Evolutionary conservation across 192 early-diverging fungal genomes (phyloP).

Genomic region (Coemansia sp.): DNA sequence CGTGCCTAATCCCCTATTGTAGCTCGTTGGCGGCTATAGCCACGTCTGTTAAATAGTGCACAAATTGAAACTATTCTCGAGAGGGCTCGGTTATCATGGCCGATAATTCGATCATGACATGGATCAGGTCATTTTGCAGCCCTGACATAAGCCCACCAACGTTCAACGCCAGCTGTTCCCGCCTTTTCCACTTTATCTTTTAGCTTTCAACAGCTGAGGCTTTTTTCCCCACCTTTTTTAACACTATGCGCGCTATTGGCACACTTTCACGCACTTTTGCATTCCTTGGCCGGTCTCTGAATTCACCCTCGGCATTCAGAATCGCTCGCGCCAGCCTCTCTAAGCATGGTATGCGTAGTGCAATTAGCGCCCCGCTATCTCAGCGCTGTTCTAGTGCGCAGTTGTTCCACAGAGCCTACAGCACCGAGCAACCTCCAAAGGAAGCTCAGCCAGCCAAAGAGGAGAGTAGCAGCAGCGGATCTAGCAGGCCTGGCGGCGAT

Average conservation of each 20-base stretch:
- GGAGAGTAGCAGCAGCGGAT: not conserved
- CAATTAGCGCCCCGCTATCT: not conserved
- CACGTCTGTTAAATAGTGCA: too few species aligned
- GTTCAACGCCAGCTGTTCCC: not conserved
- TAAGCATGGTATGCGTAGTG: not conserved
- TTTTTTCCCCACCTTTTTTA: not conserved
- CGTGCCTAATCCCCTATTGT: too few species aligned
- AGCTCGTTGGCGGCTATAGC: too few species aligned
- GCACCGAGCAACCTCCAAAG: constrained; percentile 17
- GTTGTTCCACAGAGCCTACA: constrained; percentile 19
- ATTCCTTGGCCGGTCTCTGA: not conserved
- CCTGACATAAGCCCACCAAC: not conserved
- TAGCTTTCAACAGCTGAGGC: too few species aligned
- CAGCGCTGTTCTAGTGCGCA: not conserved
- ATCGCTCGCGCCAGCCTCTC: not conserved
- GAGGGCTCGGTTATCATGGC: too few species aligned
- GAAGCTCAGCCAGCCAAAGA: not conserved
- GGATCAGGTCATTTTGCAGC: not conserved
- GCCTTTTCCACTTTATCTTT: not conserved
- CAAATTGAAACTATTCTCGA: too few species aligned
- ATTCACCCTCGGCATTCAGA: not conserved
- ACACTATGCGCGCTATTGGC: constrained; percentile 20
- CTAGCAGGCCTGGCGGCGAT: not conserved
- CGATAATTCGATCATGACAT: not conserved
- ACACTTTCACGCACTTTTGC: not conserved